Conservation (phyloP, 2,329 filamentous ascomycete species). For the Paramyrothecium roridum region DNA sequence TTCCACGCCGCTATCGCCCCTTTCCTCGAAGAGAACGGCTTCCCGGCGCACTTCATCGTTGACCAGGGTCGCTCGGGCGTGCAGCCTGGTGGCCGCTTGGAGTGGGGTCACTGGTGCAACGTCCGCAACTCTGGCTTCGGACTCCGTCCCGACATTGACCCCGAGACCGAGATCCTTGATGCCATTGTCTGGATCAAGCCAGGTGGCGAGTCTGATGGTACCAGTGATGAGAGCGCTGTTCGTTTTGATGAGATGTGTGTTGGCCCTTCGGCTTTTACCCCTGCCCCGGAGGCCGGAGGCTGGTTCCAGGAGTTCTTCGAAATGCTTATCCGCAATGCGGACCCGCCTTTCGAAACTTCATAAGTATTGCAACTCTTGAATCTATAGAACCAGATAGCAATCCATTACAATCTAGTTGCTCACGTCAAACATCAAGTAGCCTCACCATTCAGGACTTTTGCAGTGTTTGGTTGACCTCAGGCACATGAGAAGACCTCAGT, state of each 20-base stretch:
- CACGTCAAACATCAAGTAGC: no score
- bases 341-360: conserved; percentile 39
- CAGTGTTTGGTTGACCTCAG: no score
- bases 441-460: no score
- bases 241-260: conserved; percentile 44
- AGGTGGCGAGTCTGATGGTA: conserved; percentile 55
- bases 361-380: neutral
- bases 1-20: conserved; percentile 66
- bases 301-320: conserved; percentile 67
- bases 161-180: conserved; percentile 55
- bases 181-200: conserved; percentile 72
- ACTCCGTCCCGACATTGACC: conserved; percentile 58
- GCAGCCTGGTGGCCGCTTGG: conserved; percentile 56
- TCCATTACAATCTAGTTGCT: no score
- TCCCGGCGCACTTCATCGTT: conserved; percentile 42
- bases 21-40: conserved; percentile 49
- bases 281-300: conserved; percentile 65
- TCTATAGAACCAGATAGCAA: no score
- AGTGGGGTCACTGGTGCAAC: conserved; percentile 70
- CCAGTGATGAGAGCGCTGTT: conserved; percentile 41
- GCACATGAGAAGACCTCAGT: no score
- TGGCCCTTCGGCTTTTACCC: conserved; percentile 49
- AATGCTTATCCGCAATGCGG: conserved; percentile 52
- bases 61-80: conserved; percentile 50
- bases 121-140: conserved; percentile 62